Base-by-base conservation (phyloP, 371 early-diverging fungal species). In the Paraphysoderma sedebokerense region DNA sequence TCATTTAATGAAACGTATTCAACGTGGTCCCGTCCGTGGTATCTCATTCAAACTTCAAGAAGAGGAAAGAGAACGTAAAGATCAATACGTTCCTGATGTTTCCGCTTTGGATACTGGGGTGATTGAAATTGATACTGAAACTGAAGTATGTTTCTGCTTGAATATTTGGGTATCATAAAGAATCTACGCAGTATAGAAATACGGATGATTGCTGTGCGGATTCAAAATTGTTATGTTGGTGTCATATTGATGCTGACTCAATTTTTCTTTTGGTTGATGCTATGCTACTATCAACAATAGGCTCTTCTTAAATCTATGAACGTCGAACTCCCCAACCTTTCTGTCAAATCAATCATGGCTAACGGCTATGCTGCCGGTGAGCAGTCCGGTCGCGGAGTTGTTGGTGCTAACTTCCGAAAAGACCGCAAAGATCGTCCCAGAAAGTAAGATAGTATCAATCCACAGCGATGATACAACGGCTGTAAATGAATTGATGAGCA, bases 21-120 rank as follows among this genome's bases (percentile, higher is more conserved):
- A 92, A 67, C 85, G 89, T 58, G 98, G 98, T 47, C 95, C 92
- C 52, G 99, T 98, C 54, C 93, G 95, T 70, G 98, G 98, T 69
- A 93, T 99, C 67, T 98, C 98, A 63, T 99, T 99, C 87, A 99
- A 98, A 86, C 85, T 98, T 58, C 97, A 95, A 72, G 98, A 97
- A 72, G 92, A 95, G 67, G 99, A 99, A 77, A 87, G 99, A 73
- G 99, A 98, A 74, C 88, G 95, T 67, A 98, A 96, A 79, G 99
- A 99, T 69, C 91, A 96, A 84, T 98, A 86, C 68, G 97, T 99
- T 57, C 99, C 99, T 53, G 95, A 96, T 57, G 81, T 90, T 64
- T 96, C 98, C 62, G 96, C 98, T 56, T 81, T 99, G 63, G 92
- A 91, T 63, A 80, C 79, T 52, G 82, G 87, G 48, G 70, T 76